Evolutionary conservation across 495 filamentous ascomycete species (phyloP).

Genomic region (Penicillium verhagenii): DNA sequence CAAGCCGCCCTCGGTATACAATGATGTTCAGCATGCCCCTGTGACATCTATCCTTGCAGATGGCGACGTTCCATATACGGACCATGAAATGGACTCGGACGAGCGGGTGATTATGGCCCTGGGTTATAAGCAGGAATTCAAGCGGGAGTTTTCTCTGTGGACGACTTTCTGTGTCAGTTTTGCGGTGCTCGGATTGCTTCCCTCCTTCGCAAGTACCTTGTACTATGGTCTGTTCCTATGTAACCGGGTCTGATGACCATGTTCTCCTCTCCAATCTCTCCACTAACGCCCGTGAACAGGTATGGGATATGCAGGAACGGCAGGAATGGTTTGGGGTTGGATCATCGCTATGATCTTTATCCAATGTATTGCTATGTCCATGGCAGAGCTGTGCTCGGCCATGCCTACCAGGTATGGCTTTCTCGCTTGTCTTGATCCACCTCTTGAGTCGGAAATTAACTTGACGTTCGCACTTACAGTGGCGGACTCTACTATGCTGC

Average conservation of each 20-base stretch:
- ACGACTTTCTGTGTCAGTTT: constrained; percentile 79
- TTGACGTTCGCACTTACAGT: constrained; percentile 28
- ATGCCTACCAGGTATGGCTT: constrained; percentile 59
- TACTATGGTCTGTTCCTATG: constrained; percentile 55
- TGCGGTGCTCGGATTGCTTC: constrained; percentile 70
- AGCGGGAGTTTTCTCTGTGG: constrained; percentile 80
- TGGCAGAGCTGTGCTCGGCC: constrained; percentile 65
- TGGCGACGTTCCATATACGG: constrained; percentile 59
- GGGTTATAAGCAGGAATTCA: constrained; percentile 80
- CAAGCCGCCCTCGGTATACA: constrained; percentile 17
- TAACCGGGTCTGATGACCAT: too few species aligned
- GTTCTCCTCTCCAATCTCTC: background rate
- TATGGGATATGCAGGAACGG: constrained; percentile 78
- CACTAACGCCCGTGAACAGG: constrained; percentile 28
- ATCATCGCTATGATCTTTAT: constrained; percentile 73
- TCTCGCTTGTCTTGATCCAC: background rate
- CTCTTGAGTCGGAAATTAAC: background rate
- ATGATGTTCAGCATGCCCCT: constrained; percentile 47
- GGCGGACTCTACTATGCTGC: constrained; percentile 79
- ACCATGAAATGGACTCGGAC: constrained; percentile 55
- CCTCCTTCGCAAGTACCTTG: constrained; percentile 72
- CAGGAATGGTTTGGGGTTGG: constrained; percentile 85
- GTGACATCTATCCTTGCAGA: constrained; percentile 68
- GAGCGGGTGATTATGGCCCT: constrained; percentile 68
- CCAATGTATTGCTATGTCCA: constrained; percentile 65